A percentile compares a stretch with the other conserved stretches of the same genome.
Evolutionary conservation across 352 stramenopile species (phyloP).

Genomic region (Globisporangium acanthophoron): DNA sequence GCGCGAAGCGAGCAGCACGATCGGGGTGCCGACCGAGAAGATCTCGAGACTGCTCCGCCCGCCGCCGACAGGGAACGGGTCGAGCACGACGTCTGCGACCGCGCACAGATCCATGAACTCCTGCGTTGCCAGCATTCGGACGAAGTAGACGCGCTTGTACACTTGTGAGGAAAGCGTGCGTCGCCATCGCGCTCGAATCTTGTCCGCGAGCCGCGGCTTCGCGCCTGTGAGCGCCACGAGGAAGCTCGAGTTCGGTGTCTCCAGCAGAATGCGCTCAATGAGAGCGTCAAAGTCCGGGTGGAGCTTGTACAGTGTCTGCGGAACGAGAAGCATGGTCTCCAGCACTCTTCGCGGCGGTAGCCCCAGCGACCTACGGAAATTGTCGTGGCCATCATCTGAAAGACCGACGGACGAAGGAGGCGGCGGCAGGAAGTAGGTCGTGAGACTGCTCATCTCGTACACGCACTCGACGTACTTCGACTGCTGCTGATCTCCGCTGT

Average conservation of each 20-base stretch:
- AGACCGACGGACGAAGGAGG: background rate
- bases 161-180: slow-evolving; percentile 11
- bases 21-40: slow-evolving; percentile 52
- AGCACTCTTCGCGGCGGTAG: slow-evolving; percentile 10
- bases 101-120: slow-evolving; percentile 41
- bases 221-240: slow-evolving; percentile 32
- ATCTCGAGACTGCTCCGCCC: slow-evolving; percentile 55
- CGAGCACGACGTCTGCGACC: slow-evolving; percentile 43
- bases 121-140: slow-evolving; percentile 22
- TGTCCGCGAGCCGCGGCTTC: slow-evolving; percentile 20
- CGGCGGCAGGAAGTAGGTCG: slow-evolving; percentile 34
- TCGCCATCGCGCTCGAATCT: slow-evolving; percentile 24
- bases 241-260: slow-evolving; percentile 17
- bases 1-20: slow-evolving; percentile 41
- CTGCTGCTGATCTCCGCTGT: background rate
- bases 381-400: background rate
- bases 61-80: slow-evolving; percentile 61
- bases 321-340: slow-evolving; percentile 39
- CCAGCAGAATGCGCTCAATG: slow-evolving; percentile 29
- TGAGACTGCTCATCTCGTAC: slow-evolving; percentile 52
- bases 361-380: slow-evolving; percentile 7
- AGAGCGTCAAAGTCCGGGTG: slow-evolving; percentile 55
- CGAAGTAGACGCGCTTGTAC: slow-evolving; percentile 39
- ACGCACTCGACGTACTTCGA: slow-evolving; percentile 43
- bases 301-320: slow-evolving; percentile 70